Base-by-base conservation (phyloP, 352 stramenopile genomes). In the Phytopythium sindhum region DNA sequence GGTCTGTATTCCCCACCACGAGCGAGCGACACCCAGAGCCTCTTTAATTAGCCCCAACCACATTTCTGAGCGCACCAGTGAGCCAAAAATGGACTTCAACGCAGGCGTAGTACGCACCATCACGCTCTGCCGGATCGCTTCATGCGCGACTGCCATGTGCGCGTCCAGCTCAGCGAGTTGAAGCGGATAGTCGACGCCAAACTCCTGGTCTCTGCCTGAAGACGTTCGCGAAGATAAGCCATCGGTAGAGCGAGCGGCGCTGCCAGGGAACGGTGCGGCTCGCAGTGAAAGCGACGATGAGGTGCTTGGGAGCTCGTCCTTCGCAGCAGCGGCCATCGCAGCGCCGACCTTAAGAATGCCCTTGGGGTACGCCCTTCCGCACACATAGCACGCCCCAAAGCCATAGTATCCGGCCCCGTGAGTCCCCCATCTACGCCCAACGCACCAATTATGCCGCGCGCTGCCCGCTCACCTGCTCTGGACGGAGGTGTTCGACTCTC, bases 131-230 rank as follows among this genome's bases (percentile, higher is more conserved):
- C 73, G 74, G 29, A 79, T 65, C 0, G 68, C 45, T 24, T 75
- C 68, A 21, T 88, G 78, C 10, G 78, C 70, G 35, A 31, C 63
- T 4, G 50, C 35, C 63, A 88, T 74, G 28, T 77, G 57, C 3
- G 55, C 33, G 26, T 78, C 69, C 47, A 89, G 54, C 2, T 51
- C 48, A n/a, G 53, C 51, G 4, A 86, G 57, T 12, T 81, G 54
- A 4, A 4, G 54, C 1, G 19, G 33, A 4, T 37, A 9, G 23
- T 24, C 11, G 45, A 3, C 23, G 45, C 5, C 15, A 21, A 19
- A 19, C 42, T 52, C 45, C 23, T 19, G 44, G 6, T 8, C n/a
- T 26, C n/a, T 26, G 21, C 44, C 1, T 17, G 21, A 17, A 69
- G 23, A n/a, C 23, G 28, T 31, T 28, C 15, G 45, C 8, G 45